These are phyloP conservation scores for Beauveria varroae DNA, from an alignment of 2,329 filamentous ascomycete species.

Conservation along the genomic window DNA sequence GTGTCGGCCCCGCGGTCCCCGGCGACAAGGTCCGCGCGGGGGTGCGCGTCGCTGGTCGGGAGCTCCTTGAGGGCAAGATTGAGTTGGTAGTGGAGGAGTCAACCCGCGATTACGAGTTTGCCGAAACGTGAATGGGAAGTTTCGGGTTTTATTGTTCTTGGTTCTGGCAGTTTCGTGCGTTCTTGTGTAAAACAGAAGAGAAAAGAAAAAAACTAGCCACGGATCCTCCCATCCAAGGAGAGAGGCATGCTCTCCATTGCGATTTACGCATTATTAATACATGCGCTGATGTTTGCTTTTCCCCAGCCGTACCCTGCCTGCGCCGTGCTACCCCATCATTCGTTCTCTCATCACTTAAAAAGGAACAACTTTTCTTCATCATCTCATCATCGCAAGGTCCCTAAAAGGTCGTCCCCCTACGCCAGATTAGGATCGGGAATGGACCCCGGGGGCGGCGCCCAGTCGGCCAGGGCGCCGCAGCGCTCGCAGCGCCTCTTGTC, in stretches of 20 bases:
- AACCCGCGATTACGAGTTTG: constrained; percentile 68
- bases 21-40: constrained; percentile 86
- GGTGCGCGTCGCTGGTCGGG: constrained; percentile 69
- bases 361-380: neutral
- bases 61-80: constrained; percentile 76
- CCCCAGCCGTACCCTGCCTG: neutral
- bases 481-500: constrained; percentile 64
- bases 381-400: too few species aligned
- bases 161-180: neutral
- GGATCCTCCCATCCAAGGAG: neutral
- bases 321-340: neutral
- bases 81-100: constrained; percentile 79
- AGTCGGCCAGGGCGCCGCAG: constrained; percentile 71
- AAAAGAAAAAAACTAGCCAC: neutral
- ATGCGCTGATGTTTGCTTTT: neutral
- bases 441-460: constrained; percentile 53
- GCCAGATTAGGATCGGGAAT: constrained; percentile 52
- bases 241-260: neutral
- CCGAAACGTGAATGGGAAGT: constrained; percentile 49
- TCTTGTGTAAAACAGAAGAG: neutral
- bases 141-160: neutral
- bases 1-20: constrained; percentile 76
- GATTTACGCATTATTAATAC: neutral
- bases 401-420: neutral
- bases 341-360: neutral